Conservation (phyloP, 2,329 filamentous ascomycete genomes). For the Neonectria sp. region DNA sequence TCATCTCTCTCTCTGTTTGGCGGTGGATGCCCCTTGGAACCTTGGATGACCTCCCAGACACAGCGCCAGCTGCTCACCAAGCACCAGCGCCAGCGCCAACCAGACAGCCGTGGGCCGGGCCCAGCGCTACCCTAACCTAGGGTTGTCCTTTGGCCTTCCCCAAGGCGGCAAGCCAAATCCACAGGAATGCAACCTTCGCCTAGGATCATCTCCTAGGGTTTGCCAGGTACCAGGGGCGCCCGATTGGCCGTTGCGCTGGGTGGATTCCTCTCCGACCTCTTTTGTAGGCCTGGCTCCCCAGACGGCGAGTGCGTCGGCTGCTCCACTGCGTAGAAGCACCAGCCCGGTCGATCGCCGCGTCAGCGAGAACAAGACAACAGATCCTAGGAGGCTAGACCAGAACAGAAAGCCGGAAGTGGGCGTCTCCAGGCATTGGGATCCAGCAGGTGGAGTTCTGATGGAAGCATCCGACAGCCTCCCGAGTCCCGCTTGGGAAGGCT, state of each 20-base stretch:
- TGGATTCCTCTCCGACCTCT: conserved; percentile 1
- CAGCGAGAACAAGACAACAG: conserved; percentile 14
- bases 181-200: conserved; percentile 16
- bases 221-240: conserved; percentile 42
- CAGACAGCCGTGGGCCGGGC: conserved; percentile 9
- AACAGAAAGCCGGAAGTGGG: conserved; percentile 9
- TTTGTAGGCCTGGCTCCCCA: conserved; percentile 28
- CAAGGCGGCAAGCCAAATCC: conserved; percentile 20
- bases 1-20: background rate
- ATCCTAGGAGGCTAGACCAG: conserved; percentile 3
- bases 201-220: conserved; percentile 27
- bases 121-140: conserved; percentile 6
- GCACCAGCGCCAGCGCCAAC: conserved; percentile 39
- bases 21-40: conserved; percentile 1
- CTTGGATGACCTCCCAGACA: conserved; percentile 8
- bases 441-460: background rate
- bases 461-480: conserved; percentile 11
- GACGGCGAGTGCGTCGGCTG: conserved; percentile 24
- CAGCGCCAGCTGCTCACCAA: conserved; percentile 16
- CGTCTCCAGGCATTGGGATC: background rate
- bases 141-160: conserved; percentile 10
- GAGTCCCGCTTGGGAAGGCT: background rate
- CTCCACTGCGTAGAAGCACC: conserved; percentile 11
- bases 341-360: conserved; percentile 20
- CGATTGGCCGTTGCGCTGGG: conserved; percentile 37